phyloP scores from a whole-genome alignment of 176 grass and related monocot genomes.

The Oryza meyeriana region DNA sequence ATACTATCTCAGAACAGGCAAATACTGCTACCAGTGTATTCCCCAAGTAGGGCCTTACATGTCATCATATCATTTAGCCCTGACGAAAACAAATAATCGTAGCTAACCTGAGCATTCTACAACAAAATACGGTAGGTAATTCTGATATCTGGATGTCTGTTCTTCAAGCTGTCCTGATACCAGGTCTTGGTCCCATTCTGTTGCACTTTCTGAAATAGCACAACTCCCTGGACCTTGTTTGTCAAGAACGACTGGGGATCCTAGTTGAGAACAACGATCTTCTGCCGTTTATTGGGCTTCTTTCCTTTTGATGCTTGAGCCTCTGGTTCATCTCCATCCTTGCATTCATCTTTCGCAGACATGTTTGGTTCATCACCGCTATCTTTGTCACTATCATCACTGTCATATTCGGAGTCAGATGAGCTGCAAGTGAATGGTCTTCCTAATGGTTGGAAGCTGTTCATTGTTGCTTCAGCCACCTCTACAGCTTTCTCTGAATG shows the following conservation, averaged over 20 bases:
- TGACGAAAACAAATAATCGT: neutral
- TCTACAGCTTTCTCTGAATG: constrained; percentile 68
- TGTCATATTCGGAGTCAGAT: constrained; percentile 51
- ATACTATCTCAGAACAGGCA: neutral
- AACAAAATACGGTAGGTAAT: neutral
- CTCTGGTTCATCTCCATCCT: constrained; percentile 5
- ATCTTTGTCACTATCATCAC: constrained; percentile 29
- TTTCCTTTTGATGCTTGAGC: constrained; percentile 12
- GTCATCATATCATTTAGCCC: constrained; percentile 16
- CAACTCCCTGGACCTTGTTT: neutral
- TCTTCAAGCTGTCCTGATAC: neutral
- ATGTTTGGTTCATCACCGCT: constrained; percentile 8
- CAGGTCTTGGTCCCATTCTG: neutral
- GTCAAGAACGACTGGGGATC: neutral
- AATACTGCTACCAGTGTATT: neutral
- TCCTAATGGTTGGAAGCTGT: constrained; percentile 35
- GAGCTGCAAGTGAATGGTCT: constrained; percentile 34
- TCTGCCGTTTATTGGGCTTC: constrained; percentile 61
- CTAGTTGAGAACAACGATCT: constrained; percentile 76
- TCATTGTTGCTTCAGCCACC: constrained; percentile 65
- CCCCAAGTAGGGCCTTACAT: neutral
- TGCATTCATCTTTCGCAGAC: constrained; percentile 20
- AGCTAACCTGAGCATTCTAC: constrained; percentile 22
- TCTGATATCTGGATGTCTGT: neutral
- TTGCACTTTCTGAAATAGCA: neutral